Base-by-base conservation (phyloP, 768 basidiomycete genomes). In the Leccinum subtestaceum region DNA sequence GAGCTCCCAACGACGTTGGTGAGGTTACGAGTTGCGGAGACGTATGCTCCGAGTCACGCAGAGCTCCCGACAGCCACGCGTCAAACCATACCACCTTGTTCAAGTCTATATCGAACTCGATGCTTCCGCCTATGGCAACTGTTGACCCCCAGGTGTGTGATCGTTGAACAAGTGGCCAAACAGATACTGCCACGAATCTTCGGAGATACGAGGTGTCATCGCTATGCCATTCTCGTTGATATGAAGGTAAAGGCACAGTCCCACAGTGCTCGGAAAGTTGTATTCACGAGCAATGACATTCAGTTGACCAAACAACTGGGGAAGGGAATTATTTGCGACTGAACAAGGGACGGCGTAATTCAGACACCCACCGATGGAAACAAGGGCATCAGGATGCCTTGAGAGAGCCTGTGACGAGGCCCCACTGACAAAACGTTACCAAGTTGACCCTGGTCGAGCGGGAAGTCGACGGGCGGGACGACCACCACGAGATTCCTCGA, bases 71-170 rank as follows among this genome's bases (percentile, higher is more conserved):
- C 21, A 85, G 60, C 90, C 91, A 96, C 0, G 84, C 75, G 17
- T 84, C 75, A 65, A 86, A 90, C 93, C 93, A 95, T 27, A 84
- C 81, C 17, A 93, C 93, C 60, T 84, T 81, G 36, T 78, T 76
- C 52, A 82, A 60, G 74, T 95, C 93, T 49, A 95, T 82, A 72
- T 95, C 93, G 70, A 95, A 94, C 73, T 95, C 93, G 29, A 96
- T 81, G 29, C 82, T 85, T 5, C 91, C 94, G 47, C 83, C 79
- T 57, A 95, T 86, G 0, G 86, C 19, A 82, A 67, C 52, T 76
- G 78, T 23, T 71, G 69, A 59, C 75, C 60, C 46, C 67, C 61
- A 4, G 72, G 65, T 21, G 72, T 59, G 23, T 75, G 71, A 38
- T 78, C 62, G 32, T 86, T 82, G 46, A 84, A 78, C 60, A 84